Evolutionary conservation across 306 rosid genomes (phyloP), one percentile per base, ranked within the genome.

Genomic region (Lablab purpureus): DNA sequence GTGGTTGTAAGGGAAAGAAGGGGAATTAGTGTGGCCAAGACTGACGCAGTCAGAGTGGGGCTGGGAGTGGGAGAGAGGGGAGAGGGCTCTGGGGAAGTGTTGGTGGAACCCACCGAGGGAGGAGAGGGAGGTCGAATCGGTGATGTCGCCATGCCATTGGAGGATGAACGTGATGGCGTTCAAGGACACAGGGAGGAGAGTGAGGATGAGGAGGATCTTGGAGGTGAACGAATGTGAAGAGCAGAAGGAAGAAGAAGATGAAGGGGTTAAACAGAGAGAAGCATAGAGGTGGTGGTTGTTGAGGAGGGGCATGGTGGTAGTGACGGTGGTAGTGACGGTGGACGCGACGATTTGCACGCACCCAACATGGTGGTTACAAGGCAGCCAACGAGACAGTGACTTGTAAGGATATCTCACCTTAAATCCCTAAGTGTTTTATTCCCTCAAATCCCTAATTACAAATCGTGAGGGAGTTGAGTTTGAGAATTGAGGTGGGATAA

Each of bases 71-170:
- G 67, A 79, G 63, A 89, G 32, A 56, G 88, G 85, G 65, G 89
- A 17, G 98, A 93, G 50, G 97, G 21, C 9, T 93, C 99, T 96
- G 18, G 99, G 99, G 79, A 95, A 93, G 32, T 21, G 21, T 55
- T 78, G 86, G 62, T 83, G 87, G 52, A 98, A 87, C 4, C 98
- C 97, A 3, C 91, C 91, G 7, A 98, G 96, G 32, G 92, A 79
- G 83, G 92, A 86, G 7, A 89, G 94, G 30, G 91, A 85, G 58
- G 84, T 65, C 13, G 99, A 98, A 84, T 95, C 98, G 73, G 89
- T 81, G 77, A 93, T 56, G 25, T 97, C 97, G 22, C 99, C 99
- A 1, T 98, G 99, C 99, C 99, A 95, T 90, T 95, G 99, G 82
- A 95, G 99, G 49, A 90, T 59, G 82, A 95, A 95, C 15, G 98